Evolutionary conservation across 2,329 filamentous ascomycete species (phyloP), one percentile per base, ranked within the genome.

Genomic region (Hyphodiscus sp.): DNA sequence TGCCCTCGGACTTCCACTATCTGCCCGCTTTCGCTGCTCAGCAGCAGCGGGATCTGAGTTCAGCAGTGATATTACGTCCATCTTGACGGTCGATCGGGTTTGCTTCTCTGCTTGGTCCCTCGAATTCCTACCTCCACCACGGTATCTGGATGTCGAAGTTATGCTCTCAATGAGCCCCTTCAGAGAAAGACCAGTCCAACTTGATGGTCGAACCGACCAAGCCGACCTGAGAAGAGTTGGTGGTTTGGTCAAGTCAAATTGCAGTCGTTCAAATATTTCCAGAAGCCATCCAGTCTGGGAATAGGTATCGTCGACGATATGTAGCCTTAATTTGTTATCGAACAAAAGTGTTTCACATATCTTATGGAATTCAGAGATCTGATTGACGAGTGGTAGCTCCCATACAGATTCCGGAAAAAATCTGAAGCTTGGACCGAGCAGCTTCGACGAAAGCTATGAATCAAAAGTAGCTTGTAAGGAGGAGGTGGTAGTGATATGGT

Each of bases 41-140:
- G 55, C 60, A 61, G 64, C 61, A 52, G 53, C 42, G 18, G 61
- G 57, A 49, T 59, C 63, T 10, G 57, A 58, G 53, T 68, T 69
- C 55, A 69, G 58, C 44, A 69, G 56, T 10, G 66, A 66, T 19
- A 59, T 67, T 43, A 69, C 64, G 48, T 69, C 65, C 67, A 69
- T 69, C 33, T 57, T 64, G 61, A 49, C 26, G 29, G 33, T 50
- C 29, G 33, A 44, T 30, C 19, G 41, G 19, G 20, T 18, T 23
- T 20, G 18, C 41, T 45, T 45, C 52, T 48, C 23, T 41, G 38
- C 46, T n/a, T 16, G 41, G 3, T 44, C 42, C 4, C 33, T 38
- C 41, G 44, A 42, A 48, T 41, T 33, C 23, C 51, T 41, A 50
- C 33, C 33, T 38, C 33, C 33, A 38, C 33, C 11, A 38, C 16